Conservation (phyloP, 306 rosid genomes). For the Vigna reflexopilosa region DNA sequence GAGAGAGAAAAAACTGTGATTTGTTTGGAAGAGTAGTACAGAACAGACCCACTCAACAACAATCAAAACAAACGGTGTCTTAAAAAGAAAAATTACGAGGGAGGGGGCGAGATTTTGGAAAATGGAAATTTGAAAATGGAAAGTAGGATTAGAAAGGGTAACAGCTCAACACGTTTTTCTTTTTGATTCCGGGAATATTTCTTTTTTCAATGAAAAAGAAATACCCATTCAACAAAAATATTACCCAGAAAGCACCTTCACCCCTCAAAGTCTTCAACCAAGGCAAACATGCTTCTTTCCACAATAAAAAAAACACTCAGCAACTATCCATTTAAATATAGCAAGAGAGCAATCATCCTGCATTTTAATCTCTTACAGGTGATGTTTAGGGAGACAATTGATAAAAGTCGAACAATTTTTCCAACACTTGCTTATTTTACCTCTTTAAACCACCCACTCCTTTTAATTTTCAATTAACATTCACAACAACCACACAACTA, state of each 20-base stretch:
- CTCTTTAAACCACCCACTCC: constrained; percentile 45
- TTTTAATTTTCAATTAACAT: constrained; percentile 47
- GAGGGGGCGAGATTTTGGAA: background rate
- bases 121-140: background rate
- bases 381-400: constrained; percentile 8
- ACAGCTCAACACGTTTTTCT: constrained; percentile 89
- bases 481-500: constrained; percentile 46
- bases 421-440: constrained; percentile 42
- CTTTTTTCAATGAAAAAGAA: background rate
- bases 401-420: constrained; percentile 45
- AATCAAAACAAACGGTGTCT: constrained; percentile 53
- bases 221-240: constrained; percentile 33
- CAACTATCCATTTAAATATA: constrained; percentile 17
- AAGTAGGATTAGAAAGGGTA: constrained; percentile 38
- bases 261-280: constrained; percentile 38
- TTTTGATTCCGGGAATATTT: constrained; percentile 46
- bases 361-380: background rate
- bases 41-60: constrained; percentile 56
- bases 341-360: constrained; percentile 39
- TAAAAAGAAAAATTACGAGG: constrained; percentile 34
- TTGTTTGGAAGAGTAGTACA: constrained; percentile 50
- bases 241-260: constrained; percentile 51
- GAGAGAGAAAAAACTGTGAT: constrained; percentile 15
- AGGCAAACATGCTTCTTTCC: constrained; percentile 11
- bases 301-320: background rate